Percentiles rank a stretch among this genome's conserved stretches.
Conservation (phyloP, 2,329 filamentous ascomycete species). For the Colletotrichum orbiculare region DNA sequence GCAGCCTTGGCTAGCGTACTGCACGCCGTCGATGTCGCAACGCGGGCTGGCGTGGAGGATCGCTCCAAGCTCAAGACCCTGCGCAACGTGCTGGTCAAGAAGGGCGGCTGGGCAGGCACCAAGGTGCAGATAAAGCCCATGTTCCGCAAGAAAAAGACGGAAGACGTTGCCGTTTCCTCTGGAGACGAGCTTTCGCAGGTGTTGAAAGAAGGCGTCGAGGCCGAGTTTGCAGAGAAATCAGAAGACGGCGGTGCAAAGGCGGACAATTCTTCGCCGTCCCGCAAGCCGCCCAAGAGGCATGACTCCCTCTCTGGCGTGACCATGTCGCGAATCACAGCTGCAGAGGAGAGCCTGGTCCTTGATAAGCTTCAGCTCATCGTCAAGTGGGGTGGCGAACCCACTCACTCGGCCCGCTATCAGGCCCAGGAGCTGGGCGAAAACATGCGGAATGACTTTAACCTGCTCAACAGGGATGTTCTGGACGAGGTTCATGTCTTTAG, state of each 20-base stretch:
- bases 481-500: slow-evolving; percentile 96
- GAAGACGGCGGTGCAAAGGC: slow-evolving; percentile 31
- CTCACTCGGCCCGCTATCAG: slow-evolving; percentile 96
- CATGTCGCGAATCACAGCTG: slow-evolving; percentile 92
- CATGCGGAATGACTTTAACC: slow-evolving; percentile 92
- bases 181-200: slow-evolving; percentile 47
- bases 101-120: slow-evolving; percentile 92
- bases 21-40: slow-evolving; percentile 84
- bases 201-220: slow-evolving; percentile 46
- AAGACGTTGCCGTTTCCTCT: slow-evolving; percentile 55
- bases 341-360: slow-evolving; percentile 90
- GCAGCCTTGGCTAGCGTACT: slow-evolving; percentile 89
- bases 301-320: slow-evolving; percentile 92
- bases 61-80: slow-evolving; percentile 85
- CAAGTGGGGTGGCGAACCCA: slow-evolving; percentile 99
- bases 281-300: slow-evolving; percentile 70
- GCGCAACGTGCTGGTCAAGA: slow-evolving; percentile 88
- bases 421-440: slow-evolving; percentile 94
- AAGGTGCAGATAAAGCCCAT: slow-evolving; percentile 99
- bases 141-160: slow-evolving; percentile 88
- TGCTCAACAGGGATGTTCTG: slow-evolving; percentile 92
- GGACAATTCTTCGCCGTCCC: slow-evolving; percentile 36
- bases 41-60: slow-evolving; percentile 85
- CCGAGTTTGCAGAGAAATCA: slow-evolving; percentile 38
- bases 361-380: slow-evolving; percentile 98